Conservation (phyloP, 2,329 filamentous ascomycete genomes). For the Alternaria metachromatica region DNA sequence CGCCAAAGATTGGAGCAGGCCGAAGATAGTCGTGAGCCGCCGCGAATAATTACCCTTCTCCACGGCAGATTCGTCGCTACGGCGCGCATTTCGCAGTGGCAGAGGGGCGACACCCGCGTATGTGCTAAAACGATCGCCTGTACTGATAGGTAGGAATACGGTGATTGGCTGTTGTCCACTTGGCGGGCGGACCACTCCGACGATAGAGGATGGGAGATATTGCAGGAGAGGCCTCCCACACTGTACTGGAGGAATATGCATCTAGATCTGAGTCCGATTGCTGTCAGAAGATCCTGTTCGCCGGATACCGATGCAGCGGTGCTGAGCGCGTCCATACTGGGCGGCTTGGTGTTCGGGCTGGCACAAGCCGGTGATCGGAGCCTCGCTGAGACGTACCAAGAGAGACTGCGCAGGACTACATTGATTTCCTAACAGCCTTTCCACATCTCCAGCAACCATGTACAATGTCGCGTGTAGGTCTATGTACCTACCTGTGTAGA, state of each 20-base stretch:
- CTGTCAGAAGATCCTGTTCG: conserved; percentile 23
- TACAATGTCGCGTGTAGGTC: not conserved
- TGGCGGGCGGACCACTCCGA: conserved; percentile 41
- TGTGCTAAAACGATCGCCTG: conserved; percentile 38
- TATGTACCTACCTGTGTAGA: not conserved
- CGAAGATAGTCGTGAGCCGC: conserved; percentile 38
- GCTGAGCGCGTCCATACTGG: conserved; percentile 5
- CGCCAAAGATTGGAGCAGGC: conserved; percentile 37
- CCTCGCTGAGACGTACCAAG: not conserved
- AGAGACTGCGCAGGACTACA: not conserved
- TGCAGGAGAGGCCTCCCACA: conserved; percentile 29
- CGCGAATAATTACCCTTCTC: conserved; percentile 30
- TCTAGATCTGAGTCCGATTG: conserved; percentile 14
- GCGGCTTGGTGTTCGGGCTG: not conserved
- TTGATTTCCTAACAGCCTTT: not conserved
- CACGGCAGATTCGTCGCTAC: conserved; percentile 27
- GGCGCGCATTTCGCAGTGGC: conserved; percentile 21
- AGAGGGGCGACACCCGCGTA: conserved; percentile 25
- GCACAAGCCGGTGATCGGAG: not conserved
- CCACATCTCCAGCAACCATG: not conserved
- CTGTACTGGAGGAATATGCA: conserved; percentile 3
- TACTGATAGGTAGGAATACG: conserved; percentile 31
- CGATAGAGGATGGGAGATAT: conserved; percentile 17
- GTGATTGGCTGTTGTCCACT: conserved; percentile 38
- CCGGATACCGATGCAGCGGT: conserved; percentile 36